phyloP scores from a whole-genome alignment of 2,329 filamentous ascomycete genomes.

The Plenodomus lindquistii region DNA sequence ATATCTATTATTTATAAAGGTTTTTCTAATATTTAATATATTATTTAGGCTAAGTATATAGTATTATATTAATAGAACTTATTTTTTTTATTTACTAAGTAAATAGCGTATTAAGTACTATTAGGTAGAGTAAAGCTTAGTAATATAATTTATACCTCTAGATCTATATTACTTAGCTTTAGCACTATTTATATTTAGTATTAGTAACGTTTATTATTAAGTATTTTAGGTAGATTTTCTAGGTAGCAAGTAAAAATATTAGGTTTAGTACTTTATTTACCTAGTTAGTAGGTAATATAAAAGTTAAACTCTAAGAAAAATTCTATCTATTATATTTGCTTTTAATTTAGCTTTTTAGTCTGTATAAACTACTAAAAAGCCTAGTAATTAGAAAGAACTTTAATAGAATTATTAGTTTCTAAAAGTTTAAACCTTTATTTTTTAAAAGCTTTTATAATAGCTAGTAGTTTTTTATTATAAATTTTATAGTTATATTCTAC shows the following conservation, averaged over 20 bases:
- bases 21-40: too few relatives aligned
- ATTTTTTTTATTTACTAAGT: too few relatives aligned
- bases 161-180: too few relatives aligned
- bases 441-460: conserved; percentile 35
- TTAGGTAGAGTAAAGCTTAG: too few relatives aligned
- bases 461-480: conserved; percentile 44
- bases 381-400: conserved; percentile 33
- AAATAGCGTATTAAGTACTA: too few relatives aligned
- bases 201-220: too few relatives aligned
- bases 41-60: too few relatives aligned
- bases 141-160: too few relatives aligned
- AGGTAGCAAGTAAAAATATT: neutral
- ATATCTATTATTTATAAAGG: too few relatives aligned
- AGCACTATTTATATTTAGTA: too few relatives aligned
- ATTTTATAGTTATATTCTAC: conserved; percentile 41
- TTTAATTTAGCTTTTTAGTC: conserved; percentile 24
- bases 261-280: neutral
- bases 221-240: too few relatives aligned
- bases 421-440: conserved; percentile 15
- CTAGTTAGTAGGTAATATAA: neutral
- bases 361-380: conserved; percentile 35
- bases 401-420: conserved; percentile 17
- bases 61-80: too few relatives aligned
- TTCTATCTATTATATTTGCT: conserved; percentile 24
- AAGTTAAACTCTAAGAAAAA: conserved; percentile 2